Percentiles rank a stretch among this genome's conserved stretches.
phyloP scores from a whole-genome alignment of 148 eudicot genomes.

The Chenopodium formosanum region DNA sequence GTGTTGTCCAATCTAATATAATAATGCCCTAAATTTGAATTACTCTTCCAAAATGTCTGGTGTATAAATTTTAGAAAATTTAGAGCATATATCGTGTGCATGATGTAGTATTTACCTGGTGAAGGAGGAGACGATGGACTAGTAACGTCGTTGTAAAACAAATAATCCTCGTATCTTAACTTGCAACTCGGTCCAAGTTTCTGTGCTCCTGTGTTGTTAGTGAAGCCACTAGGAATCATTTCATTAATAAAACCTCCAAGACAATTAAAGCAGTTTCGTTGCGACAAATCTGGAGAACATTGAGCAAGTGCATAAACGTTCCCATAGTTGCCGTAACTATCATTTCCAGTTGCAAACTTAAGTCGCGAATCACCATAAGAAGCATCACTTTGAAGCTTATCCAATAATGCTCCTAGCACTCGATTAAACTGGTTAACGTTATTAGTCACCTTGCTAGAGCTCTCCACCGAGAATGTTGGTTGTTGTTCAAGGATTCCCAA shows the following conservation, averaged over 20 bases:
- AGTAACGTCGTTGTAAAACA: neutral
- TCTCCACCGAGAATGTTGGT: neutral
- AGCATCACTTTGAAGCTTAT: slow-evolving; percentile 3
- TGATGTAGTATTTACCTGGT: neutral
- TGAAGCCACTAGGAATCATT: slow-evolving; percentile 3
- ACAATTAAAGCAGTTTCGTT: slow-evolving; percentile 19
- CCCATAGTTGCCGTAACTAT: neutral
- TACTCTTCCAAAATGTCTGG: no score
- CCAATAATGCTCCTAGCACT: slow-evolving; percentile 14
- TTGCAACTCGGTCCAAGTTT: slow-evolving; percentile 28
- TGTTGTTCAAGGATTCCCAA: slow-evolving; percentile 5
- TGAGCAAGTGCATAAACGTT: slow-evolving; percentile 21
- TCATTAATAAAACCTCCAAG: neutral
- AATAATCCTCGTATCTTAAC: slow-evolving; percentile 24
- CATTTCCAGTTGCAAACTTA: slow-evolving; percentile 29
- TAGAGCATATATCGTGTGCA: no score
- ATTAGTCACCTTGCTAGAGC: neutral
- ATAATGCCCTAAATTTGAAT: no score
- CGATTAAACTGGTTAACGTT: slow-evolving; percentile 11
- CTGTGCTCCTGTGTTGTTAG: neutral
- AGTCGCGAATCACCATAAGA: slow-evolving; percentile 19
- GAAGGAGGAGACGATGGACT: neutral
- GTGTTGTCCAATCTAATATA: no score
- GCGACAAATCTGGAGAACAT: slow-evolving; percentile 29
- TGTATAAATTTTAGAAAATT: no score